phyloP scores from a whole-genome alignment of 495 filamentous ascomycete genomes.

The Aspergillus bridgeri region DNA sequence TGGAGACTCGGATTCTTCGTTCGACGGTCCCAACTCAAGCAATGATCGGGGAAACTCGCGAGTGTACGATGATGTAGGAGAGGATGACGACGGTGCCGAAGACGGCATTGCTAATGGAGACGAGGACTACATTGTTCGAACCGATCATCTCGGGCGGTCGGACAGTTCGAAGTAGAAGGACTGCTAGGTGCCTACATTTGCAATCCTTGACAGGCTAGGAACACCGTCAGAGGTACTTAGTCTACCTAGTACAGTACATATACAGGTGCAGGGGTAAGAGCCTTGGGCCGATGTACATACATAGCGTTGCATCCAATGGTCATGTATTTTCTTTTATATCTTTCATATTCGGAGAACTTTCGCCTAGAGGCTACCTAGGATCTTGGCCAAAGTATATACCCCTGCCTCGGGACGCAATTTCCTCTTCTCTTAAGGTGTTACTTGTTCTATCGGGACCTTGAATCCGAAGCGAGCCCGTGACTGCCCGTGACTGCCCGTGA shows the following conservation, averaged over 20 bases:
- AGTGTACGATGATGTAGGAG: constrained; percentile 26
- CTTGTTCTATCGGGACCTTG: neutral
- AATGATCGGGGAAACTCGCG: constrained; percentile 7
- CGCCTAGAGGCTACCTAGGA: too few species aligned
- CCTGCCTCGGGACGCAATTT: neutral
- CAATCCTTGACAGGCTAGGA: neutral
- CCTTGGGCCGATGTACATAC: constrained; percentile 6
- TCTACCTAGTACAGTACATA: too few species aligned
- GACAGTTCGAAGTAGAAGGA: constrained; percentile 12
- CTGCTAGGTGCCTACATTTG: neutral
- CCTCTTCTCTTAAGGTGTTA: neutral
- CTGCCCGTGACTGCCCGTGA: neutral
- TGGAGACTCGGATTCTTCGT: constrained; percentile 38
- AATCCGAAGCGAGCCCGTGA: too few species aligned
- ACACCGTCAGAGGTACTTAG: neutral
- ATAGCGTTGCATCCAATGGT: constrained; percentile 4
- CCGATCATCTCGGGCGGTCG: constrained; percentile 33
- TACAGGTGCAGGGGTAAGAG: neutral
- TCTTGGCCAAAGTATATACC: neutral
- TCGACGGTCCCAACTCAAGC: constrained; percentile 26
- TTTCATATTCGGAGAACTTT: neutral
- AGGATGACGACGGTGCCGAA: constrained; percentile 29
- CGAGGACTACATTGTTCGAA: constrained; percentile 49
- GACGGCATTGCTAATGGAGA: constrained; percentile 43
- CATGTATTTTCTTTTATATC: neutral